phyloP scores from a whole-genome alignment of 208 protist species.

The Acanthamoeba lenticulata region DNA sequence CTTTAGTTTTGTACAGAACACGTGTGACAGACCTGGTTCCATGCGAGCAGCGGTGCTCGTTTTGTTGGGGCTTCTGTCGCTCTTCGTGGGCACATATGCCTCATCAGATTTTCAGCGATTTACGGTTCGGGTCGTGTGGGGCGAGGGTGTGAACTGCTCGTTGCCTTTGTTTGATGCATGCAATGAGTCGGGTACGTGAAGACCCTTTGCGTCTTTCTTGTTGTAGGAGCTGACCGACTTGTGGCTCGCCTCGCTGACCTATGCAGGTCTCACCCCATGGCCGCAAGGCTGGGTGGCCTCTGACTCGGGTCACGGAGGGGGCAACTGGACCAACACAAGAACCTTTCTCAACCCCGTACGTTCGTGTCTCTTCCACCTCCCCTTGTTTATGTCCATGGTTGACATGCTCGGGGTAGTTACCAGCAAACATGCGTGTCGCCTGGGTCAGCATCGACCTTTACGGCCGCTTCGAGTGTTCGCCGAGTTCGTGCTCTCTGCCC shows the following conservation, averaged over 20 bases:
- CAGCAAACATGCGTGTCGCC: neutral
- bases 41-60: neutral
- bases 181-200: neutral
- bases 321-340: neutral
- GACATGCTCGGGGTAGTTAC: neutral
- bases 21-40: too few species aligned
- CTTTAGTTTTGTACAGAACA: neutral
- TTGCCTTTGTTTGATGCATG: neutral
- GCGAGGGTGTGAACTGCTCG: neutral
- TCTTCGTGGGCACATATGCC: neutral
- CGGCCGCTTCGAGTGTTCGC: neutral
- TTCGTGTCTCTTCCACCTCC: neutral
- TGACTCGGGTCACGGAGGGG: neutral
- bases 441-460: conserved; percentile 46
- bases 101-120: neutral
- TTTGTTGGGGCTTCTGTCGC: neutral
- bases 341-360: neutral
- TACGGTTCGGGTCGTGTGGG: neutral
- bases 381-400: neutral
- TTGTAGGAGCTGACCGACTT: neutral
- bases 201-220: neutral
- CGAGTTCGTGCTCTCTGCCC: neutral
- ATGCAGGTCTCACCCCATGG: neutral
- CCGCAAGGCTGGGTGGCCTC: neutral
- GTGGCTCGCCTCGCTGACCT: too few species aligned